Percentiles rank a stretch among this genome's conserved stretches.
Conservation (phyloP, 345 rosid genomes). For the Salix brachista region DNA sequence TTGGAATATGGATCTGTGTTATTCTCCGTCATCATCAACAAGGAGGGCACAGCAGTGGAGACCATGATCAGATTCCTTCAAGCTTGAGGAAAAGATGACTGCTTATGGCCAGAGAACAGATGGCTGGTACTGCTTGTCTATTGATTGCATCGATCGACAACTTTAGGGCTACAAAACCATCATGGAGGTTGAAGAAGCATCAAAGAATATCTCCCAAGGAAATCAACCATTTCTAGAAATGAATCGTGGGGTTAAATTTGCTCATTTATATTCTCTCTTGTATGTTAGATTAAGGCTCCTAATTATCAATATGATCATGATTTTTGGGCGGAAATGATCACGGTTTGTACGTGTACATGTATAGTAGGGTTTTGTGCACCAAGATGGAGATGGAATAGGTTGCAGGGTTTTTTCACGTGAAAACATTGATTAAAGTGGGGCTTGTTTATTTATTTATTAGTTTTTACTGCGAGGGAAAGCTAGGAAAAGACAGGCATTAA, state of each 20-base stretch:
- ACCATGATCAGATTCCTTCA: background rate
- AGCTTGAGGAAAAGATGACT: conserved; percentile 26
- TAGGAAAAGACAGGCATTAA: conserved; percentile 2
- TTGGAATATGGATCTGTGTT: conserved; percentile 12
- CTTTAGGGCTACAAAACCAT: background rate
- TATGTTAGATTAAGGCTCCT: background rate
- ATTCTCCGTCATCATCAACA: conserved; percentile 2
- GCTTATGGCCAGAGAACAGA: conserved; percentile 21
- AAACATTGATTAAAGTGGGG: conserved; percentile 2
- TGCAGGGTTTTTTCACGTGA: conserved; percentile 30
- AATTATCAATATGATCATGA: background rate
- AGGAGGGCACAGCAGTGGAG: background rate
- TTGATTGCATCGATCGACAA: background rate
- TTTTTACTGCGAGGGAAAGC: background rate
- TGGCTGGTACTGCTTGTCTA: background rate
- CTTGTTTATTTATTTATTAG: background rate
- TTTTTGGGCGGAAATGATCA: background rate
- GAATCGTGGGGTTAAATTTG: background rate
- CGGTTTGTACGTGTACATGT: too few species aligned
- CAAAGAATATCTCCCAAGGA: background rate
- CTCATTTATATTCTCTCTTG: background rate
- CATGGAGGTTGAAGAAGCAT: background rate
- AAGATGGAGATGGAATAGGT: background rate
- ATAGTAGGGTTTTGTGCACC: background rate
- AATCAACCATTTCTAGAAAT: too few species aligned